Base-by-base conservation (phyloP, 208 protist genomes). In the Crithidia expoeki region DNA sequence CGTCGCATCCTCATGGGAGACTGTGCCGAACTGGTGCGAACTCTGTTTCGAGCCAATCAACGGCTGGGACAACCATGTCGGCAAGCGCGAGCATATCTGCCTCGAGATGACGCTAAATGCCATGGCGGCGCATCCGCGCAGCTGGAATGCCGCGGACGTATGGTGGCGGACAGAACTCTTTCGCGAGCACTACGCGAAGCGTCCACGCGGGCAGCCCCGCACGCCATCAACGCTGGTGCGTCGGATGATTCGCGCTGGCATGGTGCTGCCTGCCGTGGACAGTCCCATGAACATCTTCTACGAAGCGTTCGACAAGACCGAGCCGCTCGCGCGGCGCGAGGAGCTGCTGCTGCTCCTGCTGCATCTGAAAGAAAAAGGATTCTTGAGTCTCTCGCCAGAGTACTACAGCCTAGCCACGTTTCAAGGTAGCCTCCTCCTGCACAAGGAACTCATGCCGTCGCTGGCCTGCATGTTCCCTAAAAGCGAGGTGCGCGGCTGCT, bases 71-170 rank as follows among this genome's bases (percentile, higher is more conserved):
- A 59, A 84, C 21, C 90, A 95, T 75, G 21, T 81, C 2, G 90
- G 90, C 33, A 95, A 95, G 73, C 84, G 87, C 6, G 90, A 95
- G 23, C 90, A 95, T 61, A 85, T 95, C 34, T 92, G 84, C 27
- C 55, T 95, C 9, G 90, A 87, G 53, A 81, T 88, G 77, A 76
- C 90, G 49, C 84, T 86, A 12, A 80, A 95, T 33, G 69, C 82
- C 16, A 21, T 89, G 38, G 71, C 85, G 5, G 30, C 74, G 4
- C 60, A 71, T 47, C 66, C 57, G 23, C 70, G 88, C 23, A 59
- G 50, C 28, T 94, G 85, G 83, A 55, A 56, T 19, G 65, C 80
- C 0, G 28, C 56, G 10, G 72, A 59, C 0, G 58, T 94, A 7
- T 89, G 80, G 81, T 55, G 46, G 32, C 62, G 78, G 25, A 67